Conservation (phyloP, 257 asterid species). For the Gentiana straminea region DNA sequence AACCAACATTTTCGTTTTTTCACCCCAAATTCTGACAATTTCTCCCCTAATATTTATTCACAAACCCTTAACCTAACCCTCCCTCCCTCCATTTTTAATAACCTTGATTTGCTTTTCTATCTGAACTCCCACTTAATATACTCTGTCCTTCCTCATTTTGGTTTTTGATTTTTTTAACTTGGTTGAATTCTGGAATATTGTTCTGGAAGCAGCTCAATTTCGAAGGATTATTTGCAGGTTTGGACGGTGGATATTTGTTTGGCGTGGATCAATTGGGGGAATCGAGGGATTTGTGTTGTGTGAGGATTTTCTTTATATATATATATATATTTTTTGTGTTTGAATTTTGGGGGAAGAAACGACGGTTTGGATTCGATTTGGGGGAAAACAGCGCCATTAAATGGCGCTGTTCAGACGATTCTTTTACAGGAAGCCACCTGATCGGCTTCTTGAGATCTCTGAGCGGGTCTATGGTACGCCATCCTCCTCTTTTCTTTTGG, state of each 20-base stretch:
- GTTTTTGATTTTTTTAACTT: not conserved
- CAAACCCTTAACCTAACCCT: slow-evolving; percentile 22
- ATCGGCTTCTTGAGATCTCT: slow-evolving; percentile 98
- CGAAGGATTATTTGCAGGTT: slow-evolving; percentile 6
- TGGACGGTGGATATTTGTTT: slow-evolving; percentile 27
- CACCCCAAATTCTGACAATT: not conserved
- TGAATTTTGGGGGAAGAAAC: slow-evolving; percentile 16
- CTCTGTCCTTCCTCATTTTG: slow-evolving; percentile 6
- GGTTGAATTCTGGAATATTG: not conserved
- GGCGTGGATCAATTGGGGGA: slow-evolving; percentile 22
- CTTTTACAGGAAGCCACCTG: slow-evolving; percentile 98
- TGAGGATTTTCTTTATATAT: too few species aligned
- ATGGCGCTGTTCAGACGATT: slow-evolving; percentile 99
- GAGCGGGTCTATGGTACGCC: slow-evolving; percentile 94
- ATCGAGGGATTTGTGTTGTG: slow-evolving; percentile 11
- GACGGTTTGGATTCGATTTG: slow-evolving; percentile 56
- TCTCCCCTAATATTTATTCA: slow-evolving; percentile 2
- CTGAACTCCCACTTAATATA: slow-evolving; percentile 7
- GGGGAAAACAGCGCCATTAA: slow-evolving; percentile 80
- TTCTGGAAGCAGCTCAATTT: slow-evolving; percentile 6
- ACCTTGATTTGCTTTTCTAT: slow-evolving; percentile 9
- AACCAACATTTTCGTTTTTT: slow-evolving; percentile 4
- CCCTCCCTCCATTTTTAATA: not conserved
- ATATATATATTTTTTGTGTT: not conserved
- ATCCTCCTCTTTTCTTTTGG: not conserved